Conservation (phyloP, 306 rosid species). For the apple (Malus domestica) region ASM211411v1 NC_041800.1:32857733-32858232, state of each 20-base stretch:
- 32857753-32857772: background rate
- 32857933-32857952: background rate
- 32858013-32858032: background rate
- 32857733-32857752: too few relatives aligned
- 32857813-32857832: slow-evolving; percentile 60
- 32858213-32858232: slow-evolving; percentile 49
- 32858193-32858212: slow-evolving; percentile 40
- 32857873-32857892: slow-evolving; percentile 71
- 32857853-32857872: slow-evolving; percentile 61
- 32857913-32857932: background rate
- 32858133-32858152: background rate
- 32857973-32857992: slow-evolving; percentile 46
- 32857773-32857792: too few relatives aligned
- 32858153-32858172: slow-evolving; percentile 25
- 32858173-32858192: slow-evolving; percentile 74
- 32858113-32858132: background rate
- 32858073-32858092: slow-evolving; percentile 10
- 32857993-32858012: slow-evolving; percentile 44
- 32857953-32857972: background rate
- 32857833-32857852: slow-evolving; percentile 61
- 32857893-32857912: slow-evolving; percentile 47
- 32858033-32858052: too few relatives aligned
- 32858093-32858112: background rate
- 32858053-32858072: slow-evolving; percentile 21
- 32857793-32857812: background rate